These are phyloP conservation scores for Auricularia heimuer DNA, from an alignment of 768 basidiomycete species.

Conservation along the genomic window DNA sequence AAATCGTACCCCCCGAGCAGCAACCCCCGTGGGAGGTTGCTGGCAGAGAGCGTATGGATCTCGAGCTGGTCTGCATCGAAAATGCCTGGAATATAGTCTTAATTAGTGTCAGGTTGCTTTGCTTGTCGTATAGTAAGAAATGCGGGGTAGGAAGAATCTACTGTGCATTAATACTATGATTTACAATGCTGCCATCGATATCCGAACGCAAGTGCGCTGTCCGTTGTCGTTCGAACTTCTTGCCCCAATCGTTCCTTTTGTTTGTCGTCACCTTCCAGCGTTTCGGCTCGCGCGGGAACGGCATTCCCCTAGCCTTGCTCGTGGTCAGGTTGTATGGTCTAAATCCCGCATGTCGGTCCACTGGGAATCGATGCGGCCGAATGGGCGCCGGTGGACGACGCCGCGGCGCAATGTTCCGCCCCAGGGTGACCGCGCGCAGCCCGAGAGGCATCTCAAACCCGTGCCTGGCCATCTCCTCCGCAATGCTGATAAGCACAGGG, in stretches of 20 bases:
- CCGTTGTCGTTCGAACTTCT: not conserved
- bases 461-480: slow-evolving; percentile 3
- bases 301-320: not conserved
- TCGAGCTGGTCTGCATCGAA: too few relatives aligned
- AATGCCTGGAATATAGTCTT: too few relatives aligned
- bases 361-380: not conserved
- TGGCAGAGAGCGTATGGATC: too few relatives aligned
- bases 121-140: too few relatives aligned
- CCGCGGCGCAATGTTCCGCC: not conserved
- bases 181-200: too few relatives aligned
- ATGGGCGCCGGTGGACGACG: not conserved
- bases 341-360: not conserved
- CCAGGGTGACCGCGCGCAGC: slow-evolving; percentile 3
- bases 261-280: not conserved
- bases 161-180: too few relatives aligned
- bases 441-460: slow-evolving; percentile 8
- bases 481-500: slow-evolving; percentile 4
- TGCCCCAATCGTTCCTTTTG: not conserved
- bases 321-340: not conserved
- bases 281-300: not conserved
- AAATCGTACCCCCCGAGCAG: too few relatives aligned
- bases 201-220: not conserved
- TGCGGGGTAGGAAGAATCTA: too few relatives aligned
- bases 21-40: too few relatives aligned
- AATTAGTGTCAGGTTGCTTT: too few relatives aligned